A percentile compares a stretch with the other conserved stretches of the same genome.
phyloP scores from a whole-genome alignment of 2,329 filamentous ascomycete species.

The Aspergillus sp. region DNA sequence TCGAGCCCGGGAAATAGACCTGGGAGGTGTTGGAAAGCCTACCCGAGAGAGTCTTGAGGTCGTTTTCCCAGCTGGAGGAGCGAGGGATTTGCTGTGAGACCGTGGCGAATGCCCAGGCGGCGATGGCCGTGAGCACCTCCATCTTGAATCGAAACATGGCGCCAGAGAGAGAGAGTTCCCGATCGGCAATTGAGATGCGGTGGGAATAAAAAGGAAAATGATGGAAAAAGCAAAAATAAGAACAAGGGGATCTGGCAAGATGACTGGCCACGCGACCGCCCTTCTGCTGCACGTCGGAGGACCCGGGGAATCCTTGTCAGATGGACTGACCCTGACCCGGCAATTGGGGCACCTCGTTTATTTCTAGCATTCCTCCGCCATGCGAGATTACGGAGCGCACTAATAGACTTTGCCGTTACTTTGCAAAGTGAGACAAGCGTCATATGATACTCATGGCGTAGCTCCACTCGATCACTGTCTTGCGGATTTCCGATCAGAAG shows the following conservation, averaged over 20 bases:
- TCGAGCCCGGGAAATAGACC: slow-evolving; percentile 47
- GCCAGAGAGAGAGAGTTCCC: neutral
- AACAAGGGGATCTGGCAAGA: too few relatives aligned
- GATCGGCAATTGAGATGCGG: neutral
- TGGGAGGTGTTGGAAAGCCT: slow-evolving; percentile 44
- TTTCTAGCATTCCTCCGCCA: neutral
- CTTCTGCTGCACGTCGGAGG: neutral
- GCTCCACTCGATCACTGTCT: neutral
- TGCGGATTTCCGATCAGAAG: neutral
- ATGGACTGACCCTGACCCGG: neutral
- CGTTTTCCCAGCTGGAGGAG: slow-evolving; percentile 10
- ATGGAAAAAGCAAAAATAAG: neutral
- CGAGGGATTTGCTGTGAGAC: neutral
- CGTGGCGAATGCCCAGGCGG: slow-evolving; percentile 27
- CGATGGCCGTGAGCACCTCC: slow-evolving; percentile 27
- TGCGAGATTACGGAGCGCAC: neutral
- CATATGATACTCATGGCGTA: neutral
- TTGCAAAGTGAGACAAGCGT: neutral
- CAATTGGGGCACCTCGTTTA: neutral
- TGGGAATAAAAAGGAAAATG: neutral
- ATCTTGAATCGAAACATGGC: slow-evolving; percentile 12
- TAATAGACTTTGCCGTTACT: neutral
- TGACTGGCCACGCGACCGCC: neutral
- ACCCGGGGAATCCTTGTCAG: neutral
- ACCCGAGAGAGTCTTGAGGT: slow-evolving; percentile 21